Base-by-base conservation (phyloP, 2,329 filamentous ascomycete genomes). In the Cercospora janseana region DNA sequence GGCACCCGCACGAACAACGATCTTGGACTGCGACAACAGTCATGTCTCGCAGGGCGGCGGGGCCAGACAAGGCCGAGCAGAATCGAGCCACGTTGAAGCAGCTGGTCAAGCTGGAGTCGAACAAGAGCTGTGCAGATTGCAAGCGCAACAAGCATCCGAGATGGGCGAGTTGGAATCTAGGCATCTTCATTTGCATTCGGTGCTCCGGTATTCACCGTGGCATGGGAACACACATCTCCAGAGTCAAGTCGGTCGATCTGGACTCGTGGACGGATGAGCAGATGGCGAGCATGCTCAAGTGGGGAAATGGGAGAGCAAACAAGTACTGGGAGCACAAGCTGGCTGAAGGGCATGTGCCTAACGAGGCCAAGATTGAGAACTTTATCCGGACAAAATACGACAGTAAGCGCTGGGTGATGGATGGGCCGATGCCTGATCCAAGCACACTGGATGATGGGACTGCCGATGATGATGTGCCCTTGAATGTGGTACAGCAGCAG, bases 351-450 rank as follows among this genome's bases (percentile, higher is more conserved):
- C 93, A 98, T 71, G 83, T 92, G 38, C 93, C 93, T 1, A 95
- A 92, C 16, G 94, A 98, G 75, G 81, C 87, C 60, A 98, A 98
- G 79, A 97, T 98, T 63, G 93, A 98, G 79, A 98, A 97, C 77
- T 98, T 98, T 67, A 97, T 98, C 64, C 85, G 93, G 60, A 98
- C 94, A 49, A 98, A 98, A 72, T 98, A 98, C 71, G 93, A 98
- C 70, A 87, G 93, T 46, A 97, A 95, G 80, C 81, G 94, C 74
- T 98, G 93, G 93, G 87, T 90, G n/a, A 97, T 97, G 91, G 93
- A 98, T 54, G 93, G 93, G 1, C 84, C 83, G 4, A 92, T 94
- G 67, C 94, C 94, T 4, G 90, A 97, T 67, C 93, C 94, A n/a
- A 79, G 88, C 3, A 88, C 87, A 1, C 73, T 98, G 44, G 89